Conservation (phyloP, 441 rosid genomes). For the Euphorbia schlechtendalii region DNA sequence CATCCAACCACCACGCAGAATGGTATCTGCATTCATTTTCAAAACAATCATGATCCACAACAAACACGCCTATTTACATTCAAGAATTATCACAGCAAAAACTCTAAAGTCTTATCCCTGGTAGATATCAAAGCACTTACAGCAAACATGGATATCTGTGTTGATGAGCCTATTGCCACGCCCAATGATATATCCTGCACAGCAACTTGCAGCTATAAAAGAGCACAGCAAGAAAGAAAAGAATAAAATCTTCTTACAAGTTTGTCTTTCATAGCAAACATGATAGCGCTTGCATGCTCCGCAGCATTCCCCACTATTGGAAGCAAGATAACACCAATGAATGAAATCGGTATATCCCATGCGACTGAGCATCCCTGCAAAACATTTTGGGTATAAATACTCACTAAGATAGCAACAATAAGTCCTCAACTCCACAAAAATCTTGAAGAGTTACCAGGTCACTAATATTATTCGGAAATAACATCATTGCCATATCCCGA, state of each 20-base stretch:
- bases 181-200: constrained; percentile 85
- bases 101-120: no score
- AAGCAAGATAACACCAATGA: constrained; percentile 88
- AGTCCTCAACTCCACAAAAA: not conserved
- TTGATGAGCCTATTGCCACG: constrained; percentile 97
- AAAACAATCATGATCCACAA: not conserved
- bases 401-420: not conserved
- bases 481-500: no score
- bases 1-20: constrained; percentile 91
- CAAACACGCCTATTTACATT: not conserved
- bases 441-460: not conserved
- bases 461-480: not conserved
- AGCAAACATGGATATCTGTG: constrained; percentile 92
- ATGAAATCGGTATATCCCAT: constrained; percentile 77
- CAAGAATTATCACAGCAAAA: not conserved
- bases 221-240: not conserved
- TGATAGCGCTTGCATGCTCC: constrained; percentile 91
- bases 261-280: constrained; percentile 98
- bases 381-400: constrained; percentile 1
- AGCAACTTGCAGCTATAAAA: not conserved
- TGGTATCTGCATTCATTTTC: constrained; percentile 51
- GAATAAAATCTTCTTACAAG: constrained; percentile 44
- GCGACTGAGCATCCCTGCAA: constrained; percentile 75
- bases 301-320: constrained; percentile 98
- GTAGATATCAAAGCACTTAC: constrained; percentile 31